Evolutionary conservation across 2,329 filamentous ascomycete species (phyloP), one percentile per base, ranked within the genome.

Genomic region (Hypocrella siamensis): DNA sequence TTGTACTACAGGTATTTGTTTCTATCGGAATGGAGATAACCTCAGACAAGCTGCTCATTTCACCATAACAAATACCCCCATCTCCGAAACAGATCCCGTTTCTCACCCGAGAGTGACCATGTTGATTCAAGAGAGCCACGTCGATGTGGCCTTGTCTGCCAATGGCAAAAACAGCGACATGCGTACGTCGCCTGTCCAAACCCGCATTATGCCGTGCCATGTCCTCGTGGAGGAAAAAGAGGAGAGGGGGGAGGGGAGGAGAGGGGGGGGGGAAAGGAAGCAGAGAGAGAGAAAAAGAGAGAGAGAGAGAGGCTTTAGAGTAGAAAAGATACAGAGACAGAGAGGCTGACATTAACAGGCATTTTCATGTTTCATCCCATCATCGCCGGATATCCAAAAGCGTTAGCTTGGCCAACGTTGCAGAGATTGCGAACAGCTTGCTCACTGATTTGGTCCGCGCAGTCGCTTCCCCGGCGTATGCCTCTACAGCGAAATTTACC

Each of bases 401-500:
- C 86, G 55, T 85, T 74, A 47, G 8, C 5, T 19, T 31, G 7
- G 7, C 10, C 10, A 27, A n/a, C 8, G 9, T 3, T 26, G 25
- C 25, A 12, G 3, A 14, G n/a, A 7, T 14, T n/a, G 3, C 15
- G 9, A 26, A 10, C 9, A 12, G 25, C 16, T 4, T 12, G n/a
- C n/a, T n/a, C n/a, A n/a, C n/a, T n/a, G n/a, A n/a, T n/a, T n/a
- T n/a, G n/a, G n/a, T n/a, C n/a, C n/a, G 11, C 14, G n/a, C 36
- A 73, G 71, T 19, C 63, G 65, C 31, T 93, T 93, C 47, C 85
- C 85, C 0, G 85, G 81, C 15, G 81, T 94, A 5, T 79, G 82
- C 11, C 65, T 94, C 35, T 94, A 93, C 52, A 86, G 79, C 44
- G 86, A 94, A 58, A 94, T 94, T 46, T 94, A 94, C 50, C 86